These are phyloP conservation scores for Xylariaceae sp. DNA, from an alignment of 2,329 filamentous ascomycete genomes.

Conservation along the genomic window DNA sequence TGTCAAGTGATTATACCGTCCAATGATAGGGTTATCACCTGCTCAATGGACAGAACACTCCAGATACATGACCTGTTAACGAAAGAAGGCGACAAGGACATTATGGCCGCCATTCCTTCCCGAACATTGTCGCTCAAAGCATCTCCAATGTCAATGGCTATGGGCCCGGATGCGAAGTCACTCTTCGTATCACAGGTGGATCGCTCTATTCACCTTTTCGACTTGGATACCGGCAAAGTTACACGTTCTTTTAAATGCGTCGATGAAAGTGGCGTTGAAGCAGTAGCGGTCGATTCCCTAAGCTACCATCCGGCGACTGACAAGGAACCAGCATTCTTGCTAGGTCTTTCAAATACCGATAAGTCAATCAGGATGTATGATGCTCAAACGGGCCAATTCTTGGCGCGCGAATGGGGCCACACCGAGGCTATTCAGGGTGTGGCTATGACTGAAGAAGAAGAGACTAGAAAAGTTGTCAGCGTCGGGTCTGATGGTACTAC, in stretches of 20 bases:
- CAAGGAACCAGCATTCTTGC: slow-evolving; percentile 60
- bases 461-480: slow-evolving; percentile 60
- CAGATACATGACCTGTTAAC: slow-evolving; percentile 76
- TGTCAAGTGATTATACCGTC: slow-evolving; percentile 70
- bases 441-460: slow-evolving; percentile 61
- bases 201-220: slow-evolving; percentile 57
- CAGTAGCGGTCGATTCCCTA: slow-evolving; percentile 78
- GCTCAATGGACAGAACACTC: slow-evolving; percentile 81
- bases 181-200: slow-evolving; percentile 59
- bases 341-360: slow-evolving; percentile 90
- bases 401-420: slow-evolving; percentile 91
- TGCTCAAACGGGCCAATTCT: slow-evolving; percentile 66
- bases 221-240: slow-evolving; percentile 64
- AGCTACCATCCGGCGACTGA: slow-evolving; percentile 56
- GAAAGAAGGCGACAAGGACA: slow-evolving; percentile 59
- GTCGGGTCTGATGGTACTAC: slow-evolving; percentile 77
- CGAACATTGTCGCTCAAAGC: slow-evolving; percentile 79
- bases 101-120: slow-evolving; percentile 71
- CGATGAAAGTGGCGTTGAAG: slow-evolving; percentile 75
- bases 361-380: slow-evolving; percentile 94
- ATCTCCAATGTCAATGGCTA: slow-evolving; percentile 79
- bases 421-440: slow-evolving; percentile 90
- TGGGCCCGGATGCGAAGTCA: slow-evolving; percentile 58
- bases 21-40: slow-evolving; percentile 73
- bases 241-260: slow-evolving; percentile 74